Conservation (phyloP, 352 stramenopile genomes). For the Phytophthora fragariae region DNA sequence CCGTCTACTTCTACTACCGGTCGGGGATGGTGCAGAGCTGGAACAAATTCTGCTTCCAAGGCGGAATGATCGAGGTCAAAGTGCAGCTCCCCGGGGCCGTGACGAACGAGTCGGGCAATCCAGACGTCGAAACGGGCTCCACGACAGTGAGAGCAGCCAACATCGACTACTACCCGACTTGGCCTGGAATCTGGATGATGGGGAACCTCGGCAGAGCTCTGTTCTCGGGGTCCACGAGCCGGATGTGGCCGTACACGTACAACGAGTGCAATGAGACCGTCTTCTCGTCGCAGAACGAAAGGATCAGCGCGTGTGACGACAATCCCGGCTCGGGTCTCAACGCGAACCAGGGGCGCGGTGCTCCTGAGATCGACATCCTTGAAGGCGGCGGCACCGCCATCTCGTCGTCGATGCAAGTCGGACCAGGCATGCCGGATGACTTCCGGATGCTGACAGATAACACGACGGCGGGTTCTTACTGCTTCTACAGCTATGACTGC, state of each 20-base stretch:
- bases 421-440: conserved; percentile 68
- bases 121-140: conserved; percentile 48
- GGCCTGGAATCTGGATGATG: conserved; percentile 95
- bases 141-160: conserved; percentile 26
- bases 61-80: conserved; percentile 91
- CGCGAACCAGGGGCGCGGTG: conserved; percentile 88
- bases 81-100: conserved; percentile 77
- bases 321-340: conserved; percentile 93
- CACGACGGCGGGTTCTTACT: conserved; percentile 31
- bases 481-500: conserved; percentile 58
- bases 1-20: conserved; percentile 52
- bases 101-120: conserved; percentile 49
- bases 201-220: conserved; percentile 96
- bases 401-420: conserved; percentile 92
- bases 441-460: conserved; percentile 49
- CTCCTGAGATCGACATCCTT: conserved; percentile 97
- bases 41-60: conserved; percentile 97
- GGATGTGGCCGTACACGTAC: conserved; percentile 97
- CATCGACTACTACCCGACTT: conserved; percentile 73
- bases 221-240: conserved; percentile 94
- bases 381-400: conserved; percentile 86
- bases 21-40: conserved; percentile 92
- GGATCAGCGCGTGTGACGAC: conserved; percentile 91
- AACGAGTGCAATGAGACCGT: conserved; percentile 87
- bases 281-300: conserved; percentile 65